Base-by-base conservation (phyloP, 1,139 yeast genomes). In the Debaryomyces coudertii region DNA sequence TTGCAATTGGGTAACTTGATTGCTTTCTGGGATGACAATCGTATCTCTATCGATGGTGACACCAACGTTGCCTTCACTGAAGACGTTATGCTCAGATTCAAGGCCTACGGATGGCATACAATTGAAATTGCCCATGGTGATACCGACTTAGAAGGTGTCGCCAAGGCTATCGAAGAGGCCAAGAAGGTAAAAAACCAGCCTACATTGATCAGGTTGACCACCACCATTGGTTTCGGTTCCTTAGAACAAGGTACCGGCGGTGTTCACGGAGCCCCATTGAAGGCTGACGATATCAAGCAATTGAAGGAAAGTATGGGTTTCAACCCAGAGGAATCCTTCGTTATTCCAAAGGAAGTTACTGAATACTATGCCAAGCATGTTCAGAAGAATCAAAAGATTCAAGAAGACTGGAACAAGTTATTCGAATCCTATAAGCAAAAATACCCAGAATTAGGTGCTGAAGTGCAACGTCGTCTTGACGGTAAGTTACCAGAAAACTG, bases 211-310 rank as follows among this genome's bases (percentile, higher is more conserved):
- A 85, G 90, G 73, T 77, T 93, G 68, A 80, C 84, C 63, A 93
- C 99, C 63, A 87, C 87, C 69, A 93, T 93, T 65, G 99, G 99
- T 69, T 92, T 67, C 76, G 99, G 99, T 67, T 93, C 99, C 46
- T 71, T 85, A 63, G 73, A 77, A 55, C 82, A 82, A 62, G 99
- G 99, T 62, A 84, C 97, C 53, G 93, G 87, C 73, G 79, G 86
- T 61, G 99, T 95, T 50, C 99, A 95, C 76, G 99, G 99, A 70
- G 79, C 97, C 56, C 97, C 99, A 64, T 83, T 93, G 74, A 90
- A 92, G 82, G 76, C 92, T 42, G 99, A 92, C 64, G 99, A 93
- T 68, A 80, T 92, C 64, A 83, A 79, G 65, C 97, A 90, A 75
- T 77, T 93, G 71, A 95, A 92, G 82, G 69, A 75, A 63, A 79